phyloP scores from a whole-genome alignment of 495 filamentous ascomycete species.

The Hypoxylon fuscum region DNA sequence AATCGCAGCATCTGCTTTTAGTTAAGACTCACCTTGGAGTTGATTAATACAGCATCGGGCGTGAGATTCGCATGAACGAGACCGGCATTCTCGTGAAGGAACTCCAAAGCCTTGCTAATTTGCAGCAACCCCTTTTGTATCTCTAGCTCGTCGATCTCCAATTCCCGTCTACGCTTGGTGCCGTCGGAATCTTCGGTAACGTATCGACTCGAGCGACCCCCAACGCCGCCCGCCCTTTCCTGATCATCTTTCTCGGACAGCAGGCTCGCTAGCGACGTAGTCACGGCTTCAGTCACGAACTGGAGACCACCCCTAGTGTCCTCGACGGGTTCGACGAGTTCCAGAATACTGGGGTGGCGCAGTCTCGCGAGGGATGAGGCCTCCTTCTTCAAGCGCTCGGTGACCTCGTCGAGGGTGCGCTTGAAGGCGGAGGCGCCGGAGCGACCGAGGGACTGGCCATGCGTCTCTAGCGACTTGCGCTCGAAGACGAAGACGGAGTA shows the following conservation, averaged over 20 bases:
- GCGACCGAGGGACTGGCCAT: conserved; percentile 60
- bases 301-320: conserved; percentile 93
- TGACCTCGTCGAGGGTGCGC: conserved; percentile 79
- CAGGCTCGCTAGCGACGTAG: conserved; percentile 82
- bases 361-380: conserved; percentile 85
- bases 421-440: conserved; percentile 72
- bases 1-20: too few species aligned
- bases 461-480: conserved; percentile 79
- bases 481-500: conserved; percentile 97
- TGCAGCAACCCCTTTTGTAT: conserved; percentile 96
- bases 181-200: conserved; percentile 84
- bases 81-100: conserved; percentile 94
- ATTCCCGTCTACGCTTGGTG: conserved; percentile 74
- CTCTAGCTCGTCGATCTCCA: conserved; percentile 97
- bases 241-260: conserved; percentile 91
- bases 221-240: conserved; percentile 71
- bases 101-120: conserved; percentile 92
- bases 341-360: conserved; percentile 89
- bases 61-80: conserved; percentile 94
- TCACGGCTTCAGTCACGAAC: conserved; percentile 93
- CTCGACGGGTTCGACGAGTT: conserved; percentile 94
- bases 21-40: conserved; percentile 79
- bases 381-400: conserved; percentile 90
- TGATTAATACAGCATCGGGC: conserved; percentile 93
- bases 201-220: conserved; percentile 77